Percentiles rank a stretch among this genome's conserved stretches.
Evolutionary conservation across 2,329 filamentous ascomycete genomes (phyloP).

Genomic region (Metarhizium album): DNA sequence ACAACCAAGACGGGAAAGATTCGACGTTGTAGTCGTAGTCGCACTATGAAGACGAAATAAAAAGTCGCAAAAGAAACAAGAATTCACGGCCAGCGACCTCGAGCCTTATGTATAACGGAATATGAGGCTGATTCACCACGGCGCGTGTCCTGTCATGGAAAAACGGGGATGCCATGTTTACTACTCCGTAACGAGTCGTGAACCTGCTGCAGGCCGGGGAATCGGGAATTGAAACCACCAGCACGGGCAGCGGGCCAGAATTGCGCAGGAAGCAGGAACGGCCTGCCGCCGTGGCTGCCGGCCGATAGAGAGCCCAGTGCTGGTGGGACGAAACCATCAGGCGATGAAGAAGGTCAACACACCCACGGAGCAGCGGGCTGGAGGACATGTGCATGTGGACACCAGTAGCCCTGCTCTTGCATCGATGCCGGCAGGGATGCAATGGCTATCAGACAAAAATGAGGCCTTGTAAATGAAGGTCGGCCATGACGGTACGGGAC

Average conservation of each 20-base stretch:
- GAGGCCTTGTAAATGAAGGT: neutral
- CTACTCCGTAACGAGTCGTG: neutral
- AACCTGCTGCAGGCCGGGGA: neutral
- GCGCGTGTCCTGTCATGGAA: neutral
- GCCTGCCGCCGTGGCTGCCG: no score
- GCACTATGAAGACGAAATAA: neutral
- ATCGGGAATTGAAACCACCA: neutral
- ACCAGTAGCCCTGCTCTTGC: neutral
- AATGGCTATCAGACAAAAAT: neutral
- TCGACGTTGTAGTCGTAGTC: neutral
- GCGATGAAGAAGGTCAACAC: neutral
- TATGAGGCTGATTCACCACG: neutral
- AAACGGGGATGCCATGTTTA: neutral
- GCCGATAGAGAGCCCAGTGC: neutral
- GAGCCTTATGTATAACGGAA: neutral
- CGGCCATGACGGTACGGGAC: neutral
- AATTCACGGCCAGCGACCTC: neutral
- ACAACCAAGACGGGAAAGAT: neutral
- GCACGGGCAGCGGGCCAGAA: no score
- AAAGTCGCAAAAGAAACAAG: neutral
- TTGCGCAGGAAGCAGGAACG: neutral
- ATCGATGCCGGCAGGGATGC: neutral
- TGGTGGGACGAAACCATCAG: neutral
- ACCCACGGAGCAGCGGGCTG: neutral
- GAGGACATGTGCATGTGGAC: neutral